Conservation (phyloP, 306 rosid genomes). For the Cicer pinnatifidum region DNA sequence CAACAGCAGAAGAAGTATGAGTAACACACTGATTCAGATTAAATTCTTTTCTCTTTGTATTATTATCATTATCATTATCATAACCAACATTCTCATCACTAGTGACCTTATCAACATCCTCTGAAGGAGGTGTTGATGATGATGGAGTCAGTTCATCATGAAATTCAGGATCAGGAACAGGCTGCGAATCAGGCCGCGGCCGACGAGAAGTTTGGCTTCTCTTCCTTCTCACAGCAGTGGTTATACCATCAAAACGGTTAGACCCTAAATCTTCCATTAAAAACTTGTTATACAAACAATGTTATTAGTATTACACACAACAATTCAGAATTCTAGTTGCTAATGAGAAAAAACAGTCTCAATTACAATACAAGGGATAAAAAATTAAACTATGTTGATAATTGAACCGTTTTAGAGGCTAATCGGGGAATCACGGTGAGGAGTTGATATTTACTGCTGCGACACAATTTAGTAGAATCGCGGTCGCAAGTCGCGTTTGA, state of each 20-base stretch:
- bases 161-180: slow-evolving; percentile 61
- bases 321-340: not conserved
- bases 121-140: slow-evolving; percentile 72
- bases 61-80: slow-evolving; percentile 49
- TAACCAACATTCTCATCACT: slow-evolving; percentile 77
- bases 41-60: slow-evolving; percentile 72
- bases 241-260: slow-evolving; percentile 59
- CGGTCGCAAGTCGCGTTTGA: not conserved
- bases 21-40: slow-evolving; percentile 68
- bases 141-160: slow-evolving; percentile 56
- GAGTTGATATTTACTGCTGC: not conserved
- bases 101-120: slow-evolving; percentile 71
- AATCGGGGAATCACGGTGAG: not conserved
- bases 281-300: slow-evolving; percentile 31
- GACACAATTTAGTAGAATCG: not conserved
- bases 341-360: not conserved
- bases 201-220: slow-evolving; percentile 86
- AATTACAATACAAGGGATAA: not conserved
- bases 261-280: slow-evolving; percentile 72
- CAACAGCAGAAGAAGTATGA: slow-evolving; percentile 48
- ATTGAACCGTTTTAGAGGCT: not conserved
- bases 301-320: not conserved
- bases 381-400: not conserved
- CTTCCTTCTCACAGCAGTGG: slow-evolving; percentile 74
- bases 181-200: slow-evolving; percentile 79